A percentile compares a stretch with the other conserved stretches of the same genome.
These are phyloP conservation scores for Hypomontagnella submonticulosa DNA, from an alignment of 495 filamentous ascomycete species.

Conservation along the genomic window DNA sequence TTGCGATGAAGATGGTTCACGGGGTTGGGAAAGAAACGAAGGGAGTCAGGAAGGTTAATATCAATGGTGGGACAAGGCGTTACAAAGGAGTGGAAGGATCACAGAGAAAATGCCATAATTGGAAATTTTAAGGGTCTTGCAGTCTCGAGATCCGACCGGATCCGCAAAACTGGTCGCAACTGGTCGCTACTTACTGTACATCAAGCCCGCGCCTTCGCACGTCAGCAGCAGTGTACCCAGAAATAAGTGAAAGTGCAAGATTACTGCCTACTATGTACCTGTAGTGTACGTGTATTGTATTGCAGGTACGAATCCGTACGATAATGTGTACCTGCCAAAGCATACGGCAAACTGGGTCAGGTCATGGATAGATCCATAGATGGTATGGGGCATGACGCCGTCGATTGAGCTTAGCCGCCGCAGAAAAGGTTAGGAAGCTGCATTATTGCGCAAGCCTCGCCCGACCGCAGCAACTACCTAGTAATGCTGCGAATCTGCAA, in stretches of 20 bases:
- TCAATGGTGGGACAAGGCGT: conserved; percentile 34
- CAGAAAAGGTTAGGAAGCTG: neutral
- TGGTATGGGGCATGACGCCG: conserved; percentile 3
- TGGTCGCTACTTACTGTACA: conserved; percentile 4
- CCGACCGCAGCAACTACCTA: conserved; percentile 17
- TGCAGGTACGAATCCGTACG: no score
- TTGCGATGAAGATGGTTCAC: conserved; percentile 25
- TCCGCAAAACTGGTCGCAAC: neutral
- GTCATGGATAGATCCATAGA: no score
- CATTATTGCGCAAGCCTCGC: conserved; percentile 20
- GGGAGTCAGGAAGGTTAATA: conserved; percentile 38
- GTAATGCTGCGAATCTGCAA: neutral
- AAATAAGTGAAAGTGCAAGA: neutral
- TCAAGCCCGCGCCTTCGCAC: conserved; percentile 15
- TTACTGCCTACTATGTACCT: no score
- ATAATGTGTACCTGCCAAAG: conserved; percentile 4
- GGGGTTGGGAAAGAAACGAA: conserved; percentile 16
- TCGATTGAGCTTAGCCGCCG: conserved; percentile 4
- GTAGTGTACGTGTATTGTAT: neutral
- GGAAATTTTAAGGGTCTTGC: conserved; percentile 33
- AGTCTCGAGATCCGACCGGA: conserved; percentile 18
- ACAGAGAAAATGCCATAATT: conserved; percentile 28
- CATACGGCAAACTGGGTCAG: neutral
- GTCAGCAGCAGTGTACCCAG: neutral
- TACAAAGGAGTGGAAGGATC: conserved; percentile 35